Conservation (phyloP, 345 rosid species). For the Arabis alpina region DNA sequence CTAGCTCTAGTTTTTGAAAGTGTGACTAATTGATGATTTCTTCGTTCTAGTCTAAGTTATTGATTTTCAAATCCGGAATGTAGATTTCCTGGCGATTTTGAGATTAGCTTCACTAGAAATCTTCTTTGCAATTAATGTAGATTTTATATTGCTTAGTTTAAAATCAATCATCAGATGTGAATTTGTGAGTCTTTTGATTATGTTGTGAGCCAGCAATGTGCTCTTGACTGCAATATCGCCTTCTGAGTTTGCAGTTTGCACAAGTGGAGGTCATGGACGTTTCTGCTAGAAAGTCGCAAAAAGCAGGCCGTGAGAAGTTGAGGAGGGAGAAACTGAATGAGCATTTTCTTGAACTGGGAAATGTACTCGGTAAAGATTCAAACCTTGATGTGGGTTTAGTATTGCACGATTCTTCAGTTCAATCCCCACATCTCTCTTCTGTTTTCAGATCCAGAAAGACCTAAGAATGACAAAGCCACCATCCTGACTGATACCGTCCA, state of each 20-base stretch:
- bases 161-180: background rate
- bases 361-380: constrained; percentile 59
- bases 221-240: background rate
- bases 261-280: constrained; percentile 48
- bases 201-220: too few species aligned
- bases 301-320: constrained; percentile 90
- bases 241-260: constrained; percentile 25
- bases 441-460: constrained; percentile 79
- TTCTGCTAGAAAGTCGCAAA: constrained; percentile 71
- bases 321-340: constrained; percentile 92
- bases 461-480: constrained; percentile 89
- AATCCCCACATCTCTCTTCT: constrained; percentile 8
- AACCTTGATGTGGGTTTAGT: background rate
- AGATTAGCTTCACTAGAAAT: background rate
- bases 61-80: background rate
- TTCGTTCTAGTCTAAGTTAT: background rate
- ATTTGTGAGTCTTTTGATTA: too few species aligned
- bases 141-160: background rate
- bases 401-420: constrained; percentile 3
- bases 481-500: constrained; percentile 80
- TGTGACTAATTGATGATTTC: background rate
- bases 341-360: constrained; percentile 80
- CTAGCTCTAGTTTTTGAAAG: background rate
- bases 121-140: background rate
- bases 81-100: background rate